Evolutionary conservation across 257 asterid genomes (phyloP), one percentile per base, ranked within the genome.

Genomic region (Capsicum pubescens): DNA sequence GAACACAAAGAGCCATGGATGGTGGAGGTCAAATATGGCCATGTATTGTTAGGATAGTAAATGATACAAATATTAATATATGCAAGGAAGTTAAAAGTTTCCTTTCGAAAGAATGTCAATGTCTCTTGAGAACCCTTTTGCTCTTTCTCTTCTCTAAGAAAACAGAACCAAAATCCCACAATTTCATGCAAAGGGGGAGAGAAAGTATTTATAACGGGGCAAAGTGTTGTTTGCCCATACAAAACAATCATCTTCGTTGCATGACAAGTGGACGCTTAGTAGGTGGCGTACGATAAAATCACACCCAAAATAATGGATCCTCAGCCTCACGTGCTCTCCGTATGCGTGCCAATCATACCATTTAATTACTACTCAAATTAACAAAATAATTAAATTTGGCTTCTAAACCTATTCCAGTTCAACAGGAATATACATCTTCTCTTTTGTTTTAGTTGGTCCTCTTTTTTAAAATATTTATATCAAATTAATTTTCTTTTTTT

Each of bases 221-320:
- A n/a, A 6, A 21, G 50, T 57, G 77, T 58, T 71, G 19, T 80
- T 78, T 84, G 66, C 32, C 36, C 26, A 69, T 79, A 67, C 17
- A 71, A 82, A 85, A 79, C 85, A 72, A 77, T 54, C 81, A 54
- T 89, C 44, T 54, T 48, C 60, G 79, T 84, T 85, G 89, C 88
- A 85, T 89, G 91, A 83, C 89, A 81, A 61, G 86, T 85, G 87
- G 86, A 80, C 48, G 55, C 63, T 66, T 58, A 70, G 81, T 85
- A 86, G 88, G 88, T 87, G 77, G 85, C 85, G 76, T 86, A 83
- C 77, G 84, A 42, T 57, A 80, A 83, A 67, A 87, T 84, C 88
- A 84, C 84, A 63, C 84, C 68, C 64, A 77, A 78, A 68, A 84
- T 36, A 35, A 67, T 48, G 76, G 66, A 70, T 54, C 52, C 17